phyloP scores from a whole-genome alignment of 2,329 filamentous ascomycete genomes.

The Phialocephala sp. region DNA sequence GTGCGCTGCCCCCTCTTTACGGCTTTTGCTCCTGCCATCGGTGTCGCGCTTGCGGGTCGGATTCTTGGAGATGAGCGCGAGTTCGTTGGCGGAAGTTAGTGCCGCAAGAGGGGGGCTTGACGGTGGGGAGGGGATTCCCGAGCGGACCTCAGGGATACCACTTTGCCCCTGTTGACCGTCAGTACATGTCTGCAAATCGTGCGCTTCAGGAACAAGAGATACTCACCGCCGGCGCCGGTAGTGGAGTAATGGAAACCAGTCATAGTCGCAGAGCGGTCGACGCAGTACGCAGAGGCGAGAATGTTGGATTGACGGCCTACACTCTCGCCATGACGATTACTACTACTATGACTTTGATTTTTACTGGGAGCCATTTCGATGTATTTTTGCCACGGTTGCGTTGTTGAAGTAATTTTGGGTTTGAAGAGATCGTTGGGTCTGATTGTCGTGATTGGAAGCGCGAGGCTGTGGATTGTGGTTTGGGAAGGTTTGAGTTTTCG shows the following conservation, averaged over 20 bases:
- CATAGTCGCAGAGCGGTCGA: constrained; percentile 74
- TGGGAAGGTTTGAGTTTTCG: constrained; percentile 13
- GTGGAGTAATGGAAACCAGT: constrained; percentile 94
- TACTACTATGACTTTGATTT: constrained; percentile 57
- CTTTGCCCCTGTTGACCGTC: constrained; percentile 68
- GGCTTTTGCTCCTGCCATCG: constrained; percentile 47
- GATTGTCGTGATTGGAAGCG: constrained; percentile 21
- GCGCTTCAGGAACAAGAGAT: background rate
- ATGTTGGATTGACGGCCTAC: constrained; percentile 68
- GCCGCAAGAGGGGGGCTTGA: constrained; percentile 89
- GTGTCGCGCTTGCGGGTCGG: constrained; percentile 41
- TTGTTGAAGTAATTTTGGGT: constrained; percentile 23
- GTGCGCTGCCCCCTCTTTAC: constrained; percentile 90
- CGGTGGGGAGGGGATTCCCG: constrained; percentile 82
- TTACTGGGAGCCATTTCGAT: constrained; percentile 43
- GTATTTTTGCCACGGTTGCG: constrained; percentile 43
- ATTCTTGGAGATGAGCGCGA: constrained; percentile 66
- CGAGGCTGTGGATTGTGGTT: constrained; percentile 24
- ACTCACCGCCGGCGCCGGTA: constrained; percentile 80
- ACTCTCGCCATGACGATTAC: constrained; percentile 71
- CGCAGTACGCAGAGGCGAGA: constrained; percentile 90
- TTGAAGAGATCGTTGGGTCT: constrained; percentile 21
- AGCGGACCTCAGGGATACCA: constrained; percentile 92
- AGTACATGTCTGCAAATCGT: constrained; percentile 24
- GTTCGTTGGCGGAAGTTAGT: constrained; percentile 70